phyloP scores from a whole-genome alignment of 2,329 filamentous ascomycete species.

The Fusarium gaditjirri region DNA sequence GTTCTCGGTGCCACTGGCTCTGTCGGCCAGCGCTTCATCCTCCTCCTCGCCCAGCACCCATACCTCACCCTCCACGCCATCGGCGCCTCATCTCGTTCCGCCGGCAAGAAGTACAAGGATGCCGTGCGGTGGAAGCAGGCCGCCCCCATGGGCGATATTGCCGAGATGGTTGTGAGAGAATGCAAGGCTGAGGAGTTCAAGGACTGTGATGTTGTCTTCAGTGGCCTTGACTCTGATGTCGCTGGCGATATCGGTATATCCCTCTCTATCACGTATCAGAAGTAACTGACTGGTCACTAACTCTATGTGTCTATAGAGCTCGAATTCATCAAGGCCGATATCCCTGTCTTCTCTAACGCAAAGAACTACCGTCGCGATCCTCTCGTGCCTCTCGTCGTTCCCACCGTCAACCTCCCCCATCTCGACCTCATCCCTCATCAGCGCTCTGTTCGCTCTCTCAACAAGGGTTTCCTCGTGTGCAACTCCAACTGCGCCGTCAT shows the following conservation, averaged over 20 bases:
- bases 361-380: conserved; percentile 96
- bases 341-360: conserved; percentile 95
- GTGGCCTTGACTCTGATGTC: conserved; percentile 90
- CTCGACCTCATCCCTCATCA: conserved; percentile 91
- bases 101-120: conserved; percentile 94
- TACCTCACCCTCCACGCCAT: conserved; percentile 87
- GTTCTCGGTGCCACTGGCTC: conserved; percentile 94
- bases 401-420: conserved; percentile 91
- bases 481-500: conserved; percentile 99
- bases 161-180: conserved; percentile 84
- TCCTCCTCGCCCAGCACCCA: conserved; percentile 88
- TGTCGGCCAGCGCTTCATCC: conserved; percentile 94
- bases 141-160: conserved; percentile 81
- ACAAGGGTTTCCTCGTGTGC: conserved; percentile 93
- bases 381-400: conserved; percentile 90
- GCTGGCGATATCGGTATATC: conserved; percentile 86
- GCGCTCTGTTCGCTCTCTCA: conserved; percentile 74
- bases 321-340: conserved; percentile 87
- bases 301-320: conserved; percentile 68
- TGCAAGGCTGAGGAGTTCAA: conserved; percentile 84
- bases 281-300: conserved; percentile 2
- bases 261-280: conserved; percentile 8
- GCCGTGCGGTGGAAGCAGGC: conserved; percentile 96
- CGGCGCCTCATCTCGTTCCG: conserved; percentile 88
- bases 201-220: conserved; percentile 94